Percentiles rank a stretch among this genome's conserved stretches.
Conservation (phyloP, 2,329 filamentous ascomycete genomes). For the Penicillium sp. region DNA sequence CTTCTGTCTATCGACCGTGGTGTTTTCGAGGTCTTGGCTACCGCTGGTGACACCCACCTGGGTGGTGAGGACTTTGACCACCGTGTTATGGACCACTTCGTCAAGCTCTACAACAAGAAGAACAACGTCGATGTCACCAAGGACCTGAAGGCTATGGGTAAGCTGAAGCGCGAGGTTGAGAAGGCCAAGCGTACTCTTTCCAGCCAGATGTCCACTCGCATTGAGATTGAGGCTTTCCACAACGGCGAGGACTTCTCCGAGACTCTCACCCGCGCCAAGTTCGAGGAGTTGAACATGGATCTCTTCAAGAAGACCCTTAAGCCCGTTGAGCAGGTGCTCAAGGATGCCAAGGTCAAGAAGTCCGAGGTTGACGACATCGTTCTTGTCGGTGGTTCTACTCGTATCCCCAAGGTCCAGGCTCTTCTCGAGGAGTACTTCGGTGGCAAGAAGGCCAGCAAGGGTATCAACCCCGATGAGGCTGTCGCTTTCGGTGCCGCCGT, state of each 20-base stretch:
- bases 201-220: constrained; percentile 87
- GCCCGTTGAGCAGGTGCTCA: constrained; percentile 97
- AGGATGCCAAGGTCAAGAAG: constrained; percentile 98
- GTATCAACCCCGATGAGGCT: constrained; percentile 98
- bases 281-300: constrained; percentile 98
- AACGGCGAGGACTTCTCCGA: constrained; percentile 97
- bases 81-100: constrained; percentile 92
- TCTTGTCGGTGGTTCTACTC: constrained; percentile 95
- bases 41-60: constrained; percentile 93
- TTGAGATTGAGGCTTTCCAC: constrained; percentile 97
- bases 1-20: constrained; percentile 88
- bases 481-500: constrained; percentile 97
- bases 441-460: constrained; percentile 98
- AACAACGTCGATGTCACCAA: constrained; percentile 88
- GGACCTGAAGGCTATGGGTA: constrained; percentile 97
- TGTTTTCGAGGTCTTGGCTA: constrained; percentile 92
- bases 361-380: constrained; percentile 93
- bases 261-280: constrained; percentile 97
- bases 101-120: constrained; percentile 99
- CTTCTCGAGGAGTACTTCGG: constrained; percentile 94
- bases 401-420: constrained; percentile 96
- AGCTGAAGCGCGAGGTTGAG: constrained; percentile 98
- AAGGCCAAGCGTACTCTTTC: constrained; percentile 99
- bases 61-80: constrained; percentile 99
- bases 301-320: constrained; percentile 99